Percentiles rank a stretch among this genome's conserved stretches.
Evolutionary conservation across 2,329 filamentous ascomycete species (phyloP).

Genomic region (Corynespora cassiicola): DNA sequence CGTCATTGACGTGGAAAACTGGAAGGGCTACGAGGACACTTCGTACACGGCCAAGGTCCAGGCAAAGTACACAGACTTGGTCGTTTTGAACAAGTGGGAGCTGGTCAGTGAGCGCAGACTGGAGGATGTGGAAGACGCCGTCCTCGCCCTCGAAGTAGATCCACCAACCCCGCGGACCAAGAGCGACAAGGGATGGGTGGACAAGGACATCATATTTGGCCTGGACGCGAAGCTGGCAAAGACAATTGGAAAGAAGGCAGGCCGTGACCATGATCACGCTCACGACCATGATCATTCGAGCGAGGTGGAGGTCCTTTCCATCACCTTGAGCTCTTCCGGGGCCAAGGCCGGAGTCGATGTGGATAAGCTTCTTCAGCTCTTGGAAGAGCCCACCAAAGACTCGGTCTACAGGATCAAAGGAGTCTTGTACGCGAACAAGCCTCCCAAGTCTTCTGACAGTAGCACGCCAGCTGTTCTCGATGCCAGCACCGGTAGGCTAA

Average conservation of each 20-base stretch:
- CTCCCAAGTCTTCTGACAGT: slow-evolving; percentile 55
- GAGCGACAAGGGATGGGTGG: slow-evolving; percentile 80
- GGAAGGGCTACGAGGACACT: slow-evolving; percentile 90
- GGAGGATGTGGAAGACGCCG: slow-evolving; percentile 77
- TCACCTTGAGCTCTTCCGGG: slow-evolving; percentile 63
- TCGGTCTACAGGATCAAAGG: slow-evolving; percentile 96
- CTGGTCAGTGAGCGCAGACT: slow-evolving; percentile 73
- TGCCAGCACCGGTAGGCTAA: slow-evolving; percentile 45
- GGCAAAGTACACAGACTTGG: slow-evolving; percentile 86
- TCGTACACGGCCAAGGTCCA: slow-evolving; percentile 88
- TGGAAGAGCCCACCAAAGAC: slow-evolving; percentile 82
- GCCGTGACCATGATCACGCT: slow-evolving; percentile 51
- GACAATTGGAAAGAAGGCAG: slow-evolving; percentile 49
- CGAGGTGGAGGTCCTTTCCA: slow-evolving; percentile 89
- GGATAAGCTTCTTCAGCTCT: slow-evolving; percentile 59
- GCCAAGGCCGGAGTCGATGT: slow-evolving; percentile 68
- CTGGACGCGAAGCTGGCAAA: slow-evolving; percentile 81
- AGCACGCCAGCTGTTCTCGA: slow-evolving; percentile 42
- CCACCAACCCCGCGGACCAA: slow-evolving; percentile 79
- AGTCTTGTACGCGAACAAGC: slow-evolving; percentile 56
- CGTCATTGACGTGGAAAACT: slow-evolving; percentile 94
- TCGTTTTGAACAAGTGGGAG: slow-evolving; percentile 96
- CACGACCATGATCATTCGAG: slow-evolving; percentile 77
- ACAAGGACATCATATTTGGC: slow-evolving; percentile 81
- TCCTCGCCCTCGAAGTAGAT: slow-evolving; percentile 82